A percentile compares a stretch with the other conserved stretches of the same genome.
Evolutionary conservation across 2,329 filamentous ascomycete genomes (phyloP).

Genomic region (Pseudocercospora fuligena): DNA sequence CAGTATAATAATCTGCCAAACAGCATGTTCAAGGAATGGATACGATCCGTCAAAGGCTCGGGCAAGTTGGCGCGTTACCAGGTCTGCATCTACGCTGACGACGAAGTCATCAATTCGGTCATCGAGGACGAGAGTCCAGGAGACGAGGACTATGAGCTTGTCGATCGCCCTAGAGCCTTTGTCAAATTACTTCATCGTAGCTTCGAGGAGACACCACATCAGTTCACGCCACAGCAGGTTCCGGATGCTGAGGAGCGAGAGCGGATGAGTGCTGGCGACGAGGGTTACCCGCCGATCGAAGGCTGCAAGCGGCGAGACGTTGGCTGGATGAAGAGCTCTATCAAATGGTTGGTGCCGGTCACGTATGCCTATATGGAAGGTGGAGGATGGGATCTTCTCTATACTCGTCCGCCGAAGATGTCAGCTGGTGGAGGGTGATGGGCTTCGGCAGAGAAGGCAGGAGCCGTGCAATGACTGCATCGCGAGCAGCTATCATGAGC

Average conservation of each 20-base stretch:
- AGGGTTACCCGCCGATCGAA: conserved; percentile 10
- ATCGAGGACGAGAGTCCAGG: conserved; percentile 5
- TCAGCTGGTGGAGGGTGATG: neutral
- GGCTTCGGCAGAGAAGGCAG: no score
- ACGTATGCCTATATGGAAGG: neutral
- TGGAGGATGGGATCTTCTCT: neutral
- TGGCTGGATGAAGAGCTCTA: conserved; percentile 14
- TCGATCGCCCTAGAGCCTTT: neutral
- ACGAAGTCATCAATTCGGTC: conserved; percentile 13
- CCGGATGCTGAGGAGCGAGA: neutral
- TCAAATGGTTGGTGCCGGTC: neutral
- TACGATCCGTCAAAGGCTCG: neutral
- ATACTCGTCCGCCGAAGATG: conserved; percentile 6
- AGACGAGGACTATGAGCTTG: neutral
- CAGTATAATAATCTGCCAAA: no score
- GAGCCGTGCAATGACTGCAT: no score
- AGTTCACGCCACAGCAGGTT: neutral
- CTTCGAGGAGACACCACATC: no score
- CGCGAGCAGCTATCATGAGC: no score
- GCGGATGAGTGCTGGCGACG: neutral
- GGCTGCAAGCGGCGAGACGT: conserved; percentile 11
- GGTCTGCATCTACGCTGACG: conserved; percentile 13
- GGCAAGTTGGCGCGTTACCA: neutral
- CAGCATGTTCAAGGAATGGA: conserved; percentile 12
- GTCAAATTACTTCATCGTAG: conserved; percentile 4